These are phyloP conservation scores for Ceratopteris richardii DNA, from an alignment of 75 land plant species.

Conservation along the genomic window DNA sequence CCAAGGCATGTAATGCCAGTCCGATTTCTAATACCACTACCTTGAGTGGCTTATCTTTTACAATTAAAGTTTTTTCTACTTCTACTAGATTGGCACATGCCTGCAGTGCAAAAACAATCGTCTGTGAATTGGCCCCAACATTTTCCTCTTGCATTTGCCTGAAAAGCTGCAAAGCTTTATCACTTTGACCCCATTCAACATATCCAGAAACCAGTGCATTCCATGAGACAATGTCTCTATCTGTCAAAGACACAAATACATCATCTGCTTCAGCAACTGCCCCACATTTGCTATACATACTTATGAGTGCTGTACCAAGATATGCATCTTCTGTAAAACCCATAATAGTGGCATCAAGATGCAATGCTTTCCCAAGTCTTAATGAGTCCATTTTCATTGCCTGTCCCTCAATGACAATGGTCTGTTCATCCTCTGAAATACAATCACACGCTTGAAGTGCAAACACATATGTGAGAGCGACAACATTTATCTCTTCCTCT, in stretches of 20 bases:
- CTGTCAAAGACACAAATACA: conserved; percentile 11
- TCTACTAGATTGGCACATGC: conserved; percentile 16
- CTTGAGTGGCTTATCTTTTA: background rate
- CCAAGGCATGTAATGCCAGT: conserved; percentile 12
- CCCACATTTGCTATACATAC: conserved; percentile 28
- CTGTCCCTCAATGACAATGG: conserved; percentile 7
- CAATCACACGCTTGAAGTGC: conserved; percentile 29
- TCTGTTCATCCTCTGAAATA: conserved; percentile 32
- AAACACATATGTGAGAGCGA: background rate
- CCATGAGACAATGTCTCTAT: conserved; percentile 25
- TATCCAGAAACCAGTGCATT: conserved; percentile 24
- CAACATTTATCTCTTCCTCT: background rate
- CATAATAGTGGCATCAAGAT: conserved; percentile 20
- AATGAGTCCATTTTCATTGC: conserved; percentile 23
- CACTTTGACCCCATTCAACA: conserved; percentile 15
- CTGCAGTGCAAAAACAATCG: conserved; percentile 14
- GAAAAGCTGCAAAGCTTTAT: conserved; percentile 16
- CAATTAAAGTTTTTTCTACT: background rate
- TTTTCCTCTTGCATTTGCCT: conserved; percentile 20
- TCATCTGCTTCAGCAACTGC: conserved; percentile 12
- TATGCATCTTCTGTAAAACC: conserved; percentile 18
- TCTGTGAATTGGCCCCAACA: conserved; percentile 12
- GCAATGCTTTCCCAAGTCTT: conserved; percentile 23
- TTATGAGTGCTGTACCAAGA: conserved; percentile 39
- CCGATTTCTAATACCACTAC: conserved; percentile 8